Conservation (phyloP, 768 basidiomycete species). For the Megacollybia marginata region DNA sequence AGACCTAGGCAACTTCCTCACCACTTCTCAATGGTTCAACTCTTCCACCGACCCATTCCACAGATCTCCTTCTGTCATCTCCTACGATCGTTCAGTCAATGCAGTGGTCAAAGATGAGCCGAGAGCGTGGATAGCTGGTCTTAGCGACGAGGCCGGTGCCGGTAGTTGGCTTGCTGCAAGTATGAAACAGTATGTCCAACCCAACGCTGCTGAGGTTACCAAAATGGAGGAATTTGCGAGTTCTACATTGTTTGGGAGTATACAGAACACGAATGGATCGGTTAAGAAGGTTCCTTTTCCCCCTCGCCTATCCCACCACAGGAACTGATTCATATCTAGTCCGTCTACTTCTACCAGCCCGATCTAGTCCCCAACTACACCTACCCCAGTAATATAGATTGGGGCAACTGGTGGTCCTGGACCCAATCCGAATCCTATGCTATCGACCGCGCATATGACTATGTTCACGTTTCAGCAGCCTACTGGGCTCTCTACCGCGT, state of each 20-base stretch:
- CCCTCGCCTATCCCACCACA: not conserved
- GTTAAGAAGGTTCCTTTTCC: constrained; percentile 12
- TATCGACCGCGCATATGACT: constrained; percentile 47
- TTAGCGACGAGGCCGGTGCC: constrained; percentile 55
- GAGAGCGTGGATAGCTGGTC: constrained; percentile 52
- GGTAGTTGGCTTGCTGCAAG: constrained; percentile 50
- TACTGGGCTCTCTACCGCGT: constrained; percentile 55
- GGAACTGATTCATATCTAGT: constrained; percentile 9
- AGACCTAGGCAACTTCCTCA: constrained; percentile 48
- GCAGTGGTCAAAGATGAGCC: constrained; percentile 42
- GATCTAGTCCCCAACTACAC: constrained; percentile 33
- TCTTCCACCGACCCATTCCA: constrained; percentile 42
- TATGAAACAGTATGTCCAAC: constrained; percentile 51
- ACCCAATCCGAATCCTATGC: constrained; percentile 39
- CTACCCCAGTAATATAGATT: constrained; percentile 41
- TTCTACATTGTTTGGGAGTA: constrained; percentile 37
- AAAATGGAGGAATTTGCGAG: constrained; percentile 45
- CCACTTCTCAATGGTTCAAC: constrained; percentile 47
- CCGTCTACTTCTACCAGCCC: constrained; percentile 48
- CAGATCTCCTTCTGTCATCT: constrained; percentile 46
- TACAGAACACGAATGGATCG: constrained; percentile 44
- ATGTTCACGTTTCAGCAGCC: constrained; percentile 38
- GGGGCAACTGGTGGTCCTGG: constrained; percentile 56
- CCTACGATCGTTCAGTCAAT: constrained; percentile 45
- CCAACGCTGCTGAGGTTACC: constrained; percentile 42